Base-by-base conservation (phyloP, 257 asterid species). In the Datura wrightii region DNA sequence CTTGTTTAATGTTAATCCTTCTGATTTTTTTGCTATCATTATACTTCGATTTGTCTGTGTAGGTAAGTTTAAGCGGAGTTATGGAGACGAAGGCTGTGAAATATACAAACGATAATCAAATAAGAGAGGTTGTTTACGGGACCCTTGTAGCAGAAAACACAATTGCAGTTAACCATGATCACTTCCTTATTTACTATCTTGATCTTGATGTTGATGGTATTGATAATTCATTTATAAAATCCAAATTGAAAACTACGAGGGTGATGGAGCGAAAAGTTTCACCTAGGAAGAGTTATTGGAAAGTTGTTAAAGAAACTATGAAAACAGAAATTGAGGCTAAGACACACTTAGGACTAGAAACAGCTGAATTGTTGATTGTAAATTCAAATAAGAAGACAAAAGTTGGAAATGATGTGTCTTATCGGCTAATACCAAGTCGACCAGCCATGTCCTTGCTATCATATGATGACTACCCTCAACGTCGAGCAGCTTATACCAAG, bases 261-360 rank as follows among this genome's bases (percentile, higher is more conserved):
- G 85, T 80, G 18, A 85, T 37, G 44, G 39, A 59, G 53, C 67
- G 53, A 5, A 70, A 55, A 0, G 14, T 70, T 62, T 89, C 95
- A 3, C 94, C 95, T 34, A 90, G 98, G 85, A 90, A 81, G 86
- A 94, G 97, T 71, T 94, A 89, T 86, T 93, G 97, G 98, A 79
- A 42, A 59, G 88, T 86, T 6, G 85, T 92, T 16, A 87, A 83
- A 55, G 91, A 94, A 83, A 94, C 92, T 0, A 90, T 88, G 31
- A 79, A 84, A 87, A 91, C 90, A 0, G 93, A 94, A 88, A 82
- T 54, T 11, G 88, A 89, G 2, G 96, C 91, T 8, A 87, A 86
- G 84, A 59, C 88, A 63, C 86, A 63, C 36, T 54, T 90, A 5
- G 93, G 92, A 6, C 72, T 79, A 18, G 85, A 84, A 13, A 90